Base-by-base conservation (phyloP, 2,329 filamentous ascomycete species). In the Botrytis elliptica region DNA sequence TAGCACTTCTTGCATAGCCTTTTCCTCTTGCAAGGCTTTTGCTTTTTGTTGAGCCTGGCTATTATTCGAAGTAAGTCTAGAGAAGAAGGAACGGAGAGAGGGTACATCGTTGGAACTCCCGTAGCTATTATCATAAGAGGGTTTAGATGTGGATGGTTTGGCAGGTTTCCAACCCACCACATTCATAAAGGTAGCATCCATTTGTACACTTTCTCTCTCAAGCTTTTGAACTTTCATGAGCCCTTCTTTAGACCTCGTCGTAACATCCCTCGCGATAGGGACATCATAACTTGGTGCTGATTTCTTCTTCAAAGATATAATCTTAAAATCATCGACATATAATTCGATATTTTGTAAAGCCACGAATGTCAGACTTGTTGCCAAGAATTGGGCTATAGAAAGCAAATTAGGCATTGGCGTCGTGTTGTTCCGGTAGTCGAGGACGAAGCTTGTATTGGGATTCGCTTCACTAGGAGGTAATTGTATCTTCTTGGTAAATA, bases 351-450 rank as follows among this genome's bases (percentile, higher is more conserved):
- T 88, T 80, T 97, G 88, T 38, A 99, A 85, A 0, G 94, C 92
- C 74, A 99, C 95, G 84, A 99, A 99, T 0, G 96, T 98, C 82
- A 99, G 85, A 84, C 95, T 98, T 10, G 95, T 98, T 6, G 95
- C 93, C 67, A 99, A 85, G 78, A 99, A 99, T 82, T 98, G 95
- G 80, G 93, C 92, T 71, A 99, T 87, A 1, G 93, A 94, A 40
- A 97, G 86, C 14, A 99, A 85, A 75, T 94, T 93, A 4, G 97
- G 96, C 67, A 98, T 84, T 2, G 95, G 93, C 0, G 94, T 95
- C 0, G 93, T 95, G 44, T 89, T 89, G 81, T 97, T 98, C 80
- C 96, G 89, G 83, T 98, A 98, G 81, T 98, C 95, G 65, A 99
- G 87, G 65, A 98, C 91, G 81, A 99, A 99, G n/a, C 92, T 92